Evolutionary conservation across 192 early-diverging fungal species (phyloP), one percentile per base, ranked within the genome.

Genomic region (Paraglomus brasilianum): DNA sequence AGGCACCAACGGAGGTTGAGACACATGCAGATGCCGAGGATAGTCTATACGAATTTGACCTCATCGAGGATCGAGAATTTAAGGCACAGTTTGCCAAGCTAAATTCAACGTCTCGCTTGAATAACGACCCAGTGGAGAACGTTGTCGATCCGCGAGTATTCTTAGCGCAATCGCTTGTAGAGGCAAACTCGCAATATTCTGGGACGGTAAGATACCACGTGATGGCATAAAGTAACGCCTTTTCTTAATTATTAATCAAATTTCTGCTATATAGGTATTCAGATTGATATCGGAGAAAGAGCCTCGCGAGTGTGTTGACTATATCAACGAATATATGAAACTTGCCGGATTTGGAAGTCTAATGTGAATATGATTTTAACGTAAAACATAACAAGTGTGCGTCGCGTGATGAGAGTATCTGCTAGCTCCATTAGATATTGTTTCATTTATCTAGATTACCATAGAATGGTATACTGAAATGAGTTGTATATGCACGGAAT

Each of bases 61-160:
- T 93, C 48, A 92, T 94, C 59, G 80, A 82, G 42, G 90, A 91
- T 8, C 81, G 85, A 0, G 92, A 92, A 13, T 93, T 93, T 70
- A 91, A 94, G 71, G 90, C 91, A 17, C 86, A 88, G 42, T 97
- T 90, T 80, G 80, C 93, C 4, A 84, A 87, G 47, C 79, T 97
- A 42, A 82, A 88, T 11, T 88, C 93, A 0, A 80, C 90, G 19
- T 79, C 85, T 17, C 85, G 83, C 8, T 64, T 85, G 43, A 84
- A 85, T 60, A 73, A 81, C n/a, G 88, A 92, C 63, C 85, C 86
- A n/a, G 82, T 84, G 38, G 81, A 87, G 19, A 71, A 63, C 39
- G 73, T 92, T 50, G 38, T 70, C 15, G 79, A 86, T 66, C 63
- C 82, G 17, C 74, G 79, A 40, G 69, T 74, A 15, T 84, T 73